These are phyloP conservation scores for Leccinum holopus DNA, from an alignment of 1,284 basidiomycete species.

Conservation along the genomic window DNA sequence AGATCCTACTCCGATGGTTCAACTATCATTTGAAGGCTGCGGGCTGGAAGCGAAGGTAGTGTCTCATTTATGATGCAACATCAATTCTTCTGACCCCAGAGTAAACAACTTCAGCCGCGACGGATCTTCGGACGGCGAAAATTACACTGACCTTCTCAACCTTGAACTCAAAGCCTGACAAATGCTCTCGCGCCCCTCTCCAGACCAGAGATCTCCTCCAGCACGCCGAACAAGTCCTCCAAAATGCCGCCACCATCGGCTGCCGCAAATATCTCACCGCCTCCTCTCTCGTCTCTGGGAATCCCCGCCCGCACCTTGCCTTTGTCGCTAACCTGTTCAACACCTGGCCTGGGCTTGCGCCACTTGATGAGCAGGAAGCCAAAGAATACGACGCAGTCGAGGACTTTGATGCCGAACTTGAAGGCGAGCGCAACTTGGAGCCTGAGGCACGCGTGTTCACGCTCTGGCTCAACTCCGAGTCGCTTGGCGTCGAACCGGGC, in stretches of 20 bases:
- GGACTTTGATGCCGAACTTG: constrained; percentile 86
- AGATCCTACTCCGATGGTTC: constrained; percentile 97
- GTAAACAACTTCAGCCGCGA: constrained; percentile 98
- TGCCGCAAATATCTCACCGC: constrained; percentile 96
- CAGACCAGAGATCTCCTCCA: constrained; percentile 81
- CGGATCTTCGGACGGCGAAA: constrained; percentile 86
- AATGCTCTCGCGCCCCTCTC: constrained; percentile 91
- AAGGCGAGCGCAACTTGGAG: constrained; percentile 73
- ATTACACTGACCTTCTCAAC: constrained; percentile 94
- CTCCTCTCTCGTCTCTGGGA: constrained; percentile 88
- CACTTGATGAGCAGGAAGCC: constrained; percentile 87
- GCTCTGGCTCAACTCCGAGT: constrained; percentile 88
- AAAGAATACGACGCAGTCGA: constrained; percentile 86
- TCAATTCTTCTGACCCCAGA: constrained; percentile 39
- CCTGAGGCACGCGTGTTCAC: constrained; percentile 94
- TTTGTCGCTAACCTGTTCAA: constrained; percentile 99
- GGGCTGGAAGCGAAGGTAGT: constrained; percentile 80
- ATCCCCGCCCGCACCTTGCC: constrained; percentile 97
- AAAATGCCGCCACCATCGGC: constrained; percentile 91
- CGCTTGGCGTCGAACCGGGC: constrained; percentile 88
- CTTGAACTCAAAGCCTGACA: constrained; percentile 84
- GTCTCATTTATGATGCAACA: constrained; percentile 7
- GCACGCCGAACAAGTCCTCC: constrained; percentile 89
- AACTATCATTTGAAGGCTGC: constrained; percentile 98
- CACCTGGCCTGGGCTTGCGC: constrained; percentile 91